A percentile compares a stretch with the other conserved stretches of the same genome.
These are phyloP conservation scores for Psilocybe tampanensis DNA, from an alignment of 768 basidiomycete species.

Conservation along the genomic window DNA sequence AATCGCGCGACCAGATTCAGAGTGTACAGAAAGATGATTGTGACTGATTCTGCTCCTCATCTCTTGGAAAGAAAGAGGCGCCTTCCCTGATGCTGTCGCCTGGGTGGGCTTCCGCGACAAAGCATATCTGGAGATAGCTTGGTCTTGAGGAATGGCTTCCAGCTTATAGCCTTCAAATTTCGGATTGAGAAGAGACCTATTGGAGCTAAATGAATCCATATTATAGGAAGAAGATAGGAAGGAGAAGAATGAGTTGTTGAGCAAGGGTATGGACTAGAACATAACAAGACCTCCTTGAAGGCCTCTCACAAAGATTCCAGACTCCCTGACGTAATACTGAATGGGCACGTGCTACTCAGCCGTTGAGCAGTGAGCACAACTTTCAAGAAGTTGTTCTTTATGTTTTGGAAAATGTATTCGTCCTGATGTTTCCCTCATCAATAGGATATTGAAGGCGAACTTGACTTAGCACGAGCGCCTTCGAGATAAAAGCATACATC, in stretches of 20 bases:
- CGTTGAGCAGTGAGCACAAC: too few species aligned
- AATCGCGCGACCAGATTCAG: constrained; percentile 47
- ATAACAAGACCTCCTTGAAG: background rate
- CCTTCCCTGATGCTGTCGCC: constrained; percentile 59
- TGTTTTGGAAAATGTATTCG: too few species aligned
- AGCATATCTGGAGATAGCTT: constrained; percentile 49
- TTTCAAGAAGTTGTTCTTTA: too few species aligned
- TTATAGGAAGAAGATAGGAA: background rate
- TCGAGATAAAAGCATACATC: too few species aligned
- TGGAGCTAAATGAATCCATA: constrained; percentile 43
- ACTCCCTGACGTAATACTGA: too few species aligned
- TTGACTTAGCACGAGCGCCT: too few species aligned
- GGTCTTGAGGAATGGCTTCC: constrained; percentile 59
- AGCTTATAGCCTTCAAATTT: constrained; percentile 88
- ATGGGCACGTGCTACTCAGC: too few species aligned
- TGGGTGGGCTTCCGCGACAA: constrained; percentile 62
- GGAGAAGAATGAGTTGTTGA: background rate
- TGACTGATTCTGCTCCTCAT: constrained; percentile 84
- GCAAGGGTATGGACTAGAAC: background rate
- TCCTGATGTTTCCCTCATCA: too few species aligned
- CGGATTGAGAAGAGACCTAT: constrained; percentile 67
- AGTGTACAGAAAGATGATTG: constrained; percentile 69
- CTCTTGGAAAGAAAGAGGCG: constrained; percentile 75
- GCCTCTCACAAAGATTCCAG: too few species aligned
- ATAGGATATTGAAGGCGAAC: too few species aligned